Percentiles rank a stretch among this genome's conserved stretches.
phyloP scores from a whole-genome alignment of 345 rosid species.

The Citrus australasica region DNA sequence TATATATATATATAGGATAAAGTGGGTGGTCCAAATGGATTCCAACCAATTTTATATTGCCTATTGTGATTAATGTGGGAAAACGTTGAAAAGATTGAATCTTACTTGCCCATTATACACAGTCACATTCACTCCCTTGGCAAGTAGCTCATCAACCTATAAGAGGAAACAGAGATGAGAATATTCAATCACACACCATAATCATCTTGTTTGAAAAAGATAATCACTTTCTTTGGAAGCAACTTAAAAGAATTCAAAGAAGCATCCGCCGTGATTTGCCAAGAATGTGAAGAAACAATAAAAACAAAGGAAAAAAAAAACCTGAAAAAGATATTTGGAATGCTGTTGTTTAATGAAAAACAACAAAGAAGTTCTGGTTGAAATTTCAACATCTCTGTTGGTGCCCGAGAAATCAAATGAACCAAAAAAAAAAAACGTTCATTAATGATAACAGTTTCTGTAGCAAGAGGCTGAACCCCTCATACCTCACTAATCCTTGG shows the following conservation, averaged over 20 bases:
- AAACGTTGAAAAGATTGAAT: background rate
- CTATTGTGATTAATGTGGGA: too few species aligned
- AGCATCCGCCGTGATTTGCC: background rate
- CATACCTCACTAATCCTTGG: slow-evolving; percentile 69
- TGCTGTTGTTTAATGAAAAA: background rate
- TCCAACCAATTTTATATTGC: background rate
- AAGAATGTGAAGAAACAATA: background rate
- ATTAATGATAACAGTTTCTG: background rate
- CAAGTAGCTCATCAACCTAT: slow-evolving; percentile 76
- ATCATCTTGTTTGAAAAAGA: background rate
- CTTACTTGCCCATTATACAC: slow-evolving; percentile 89
- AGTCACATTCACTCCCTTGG: slow-evolving; percentile 72
- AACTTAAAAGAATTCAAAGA: background rate
- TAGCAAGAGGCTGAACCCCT: background rate
- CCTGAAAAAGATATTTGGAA: background rate
- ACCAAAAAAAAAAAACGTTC: background rate
- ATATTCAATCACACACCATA: background rate
- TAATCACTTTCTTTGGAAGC: background rate
- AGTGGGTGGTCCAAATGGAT: slow-evolving; percentile 15
- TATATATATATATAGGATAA: background rate
- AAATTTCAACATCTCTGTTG: background rate
- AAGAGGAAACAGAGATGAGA: background rate
- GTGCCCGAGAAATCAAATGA: background rate
- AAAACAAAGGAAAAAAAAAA: background rate
- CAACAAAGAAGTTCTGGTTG: background rate